phyloP scores from a whole-genome alignment of 352 stramenopile species.

The Hyaloperonospora brassicae region DNA sequence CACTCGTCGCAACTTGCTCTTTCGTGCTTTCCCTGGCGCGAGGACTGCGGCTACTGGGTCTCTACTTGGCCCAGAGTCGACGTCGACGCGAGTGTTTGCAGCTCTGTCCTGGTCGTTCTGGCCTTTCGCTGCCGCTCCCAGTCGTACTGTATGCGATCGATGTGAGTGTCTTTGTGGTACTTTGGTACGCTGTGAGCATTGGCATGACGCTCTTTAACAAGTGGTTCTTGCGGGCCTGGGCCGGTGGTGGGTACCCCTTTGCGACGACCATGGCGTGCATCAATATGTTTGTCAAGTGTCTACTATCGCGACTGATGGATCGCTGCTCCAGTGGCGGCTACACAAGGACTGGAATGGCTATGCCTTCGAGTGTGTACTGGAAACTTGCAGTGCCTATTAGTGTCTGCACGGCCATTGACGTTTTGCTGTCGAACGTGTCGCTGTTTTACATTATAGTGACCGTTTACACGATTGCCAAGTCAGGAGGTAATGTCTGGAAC shows the following conservation, averaged over 20 bases:
- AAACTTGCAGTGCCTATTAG: constrained; percentile 69
- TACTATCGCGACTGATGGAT: constrained; percentile 50
- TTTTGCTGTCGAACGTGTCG: constrained; percentile 77
- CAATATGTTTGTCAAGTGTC: constrained; percentile 75
- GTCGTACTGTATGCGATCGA: constrained; percentile 48
- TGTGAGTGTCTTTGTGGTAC: constrained; percentile 61
- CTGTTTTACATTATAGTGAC: constrained; percentile 84
- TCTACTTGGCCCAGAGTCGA: constrained; percentile 29
- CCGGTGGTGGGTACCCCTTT: constrained; percentile 60
- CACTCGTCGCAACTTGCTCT: constrained; percentile 48
- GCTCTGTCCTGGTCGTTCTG: constrained; percentile 9
- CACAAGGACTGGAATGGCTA: constrained; percentile 24
- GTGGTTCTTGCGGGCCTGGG: constrained; percentile 72
- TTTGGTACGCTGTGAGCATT: constrained; percentile 82
- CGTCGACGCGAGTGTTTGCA: constrained; percentile 18
- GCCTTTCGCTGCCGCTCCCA: constrained; percentile 17
- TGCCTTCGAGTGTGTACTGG: constrained; percentile 44
- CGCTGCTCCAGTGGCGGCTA: constrained; percentile 27
- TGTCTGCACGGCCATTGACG: constrained; percentile 73
- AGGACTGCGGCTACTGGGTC: constrained; percentile 28
- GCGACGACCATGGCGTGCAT: constrained; percentile 70
- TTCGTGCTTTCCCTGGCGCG: constrained; percentile 54
- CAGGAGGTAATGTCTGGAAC: constrained; percentile 71
- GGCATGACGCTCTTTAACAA: constrained; percentile 84
- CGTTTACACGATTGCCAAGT: constrained; percentile 84